phyloP scores from a whole-genome alignment of 1,139 yeast species.

The Nakaseomyces delphensis region DNA sequence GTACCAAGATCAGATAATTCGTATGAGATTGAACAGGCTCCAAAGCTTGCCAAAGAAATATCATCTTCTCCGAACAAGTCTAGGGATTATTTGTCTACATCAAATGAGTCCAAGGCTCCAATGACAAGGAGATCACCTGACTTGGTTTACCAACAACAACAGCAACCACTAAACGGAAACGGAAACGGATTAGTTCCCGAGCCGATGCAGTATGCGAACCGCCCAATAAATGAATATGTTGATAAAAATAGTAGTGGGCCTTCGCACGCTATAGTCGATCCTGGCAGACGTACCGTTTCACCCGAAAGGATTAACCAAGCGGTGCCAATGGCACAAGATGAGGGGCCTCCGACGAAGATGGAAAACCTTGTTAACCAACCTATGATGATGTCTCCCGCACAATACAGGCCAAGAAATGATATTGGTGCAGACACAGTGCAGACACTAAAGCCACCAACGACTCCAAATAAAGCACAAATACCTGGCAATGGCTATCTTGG shows the following conservation, averaged over 20 bases:
- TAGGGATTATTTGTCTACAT: not conserved
- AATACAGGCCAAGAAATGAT: not conserved
- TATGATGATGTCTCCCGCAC: not conserved
- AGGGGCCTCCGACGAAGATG: not conserved
- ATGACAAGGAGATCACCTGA: slow-evolving; percentile 1
- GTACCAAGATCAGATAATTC: not conserved
- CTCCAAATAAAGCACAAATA: not conserved
- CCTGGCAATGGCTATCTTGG: not conserved
- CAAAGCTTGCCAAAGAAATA: not conserved
- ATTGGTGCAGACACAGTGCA: not conserved
- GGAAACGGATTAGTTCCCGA: too few species aligned
- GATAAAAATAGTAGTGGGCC: not conserved
- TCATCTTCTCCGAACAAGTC: not conserved
- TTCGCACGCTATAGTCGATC: not conserved
- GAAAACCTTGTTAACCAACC: too few species aligned
- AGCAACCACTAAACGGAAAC: not conserved
- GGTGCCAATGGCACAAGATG: not conserved
- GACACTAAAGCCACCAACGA: not conserved
- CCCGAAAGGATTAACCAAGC: not conserved
- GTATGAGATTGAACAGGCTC: not conserved
- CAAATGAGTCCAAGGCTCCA: not conserved
- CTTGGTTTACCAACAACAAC: not conserved
- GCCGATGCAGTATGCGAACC: not conserved
- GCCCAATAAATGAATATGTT: not conserved
- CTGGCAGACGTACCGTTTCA: not conserved